Conservation (phyloP, 805 yeast species). For the Wickerhamomyces bisporus region DNA sequence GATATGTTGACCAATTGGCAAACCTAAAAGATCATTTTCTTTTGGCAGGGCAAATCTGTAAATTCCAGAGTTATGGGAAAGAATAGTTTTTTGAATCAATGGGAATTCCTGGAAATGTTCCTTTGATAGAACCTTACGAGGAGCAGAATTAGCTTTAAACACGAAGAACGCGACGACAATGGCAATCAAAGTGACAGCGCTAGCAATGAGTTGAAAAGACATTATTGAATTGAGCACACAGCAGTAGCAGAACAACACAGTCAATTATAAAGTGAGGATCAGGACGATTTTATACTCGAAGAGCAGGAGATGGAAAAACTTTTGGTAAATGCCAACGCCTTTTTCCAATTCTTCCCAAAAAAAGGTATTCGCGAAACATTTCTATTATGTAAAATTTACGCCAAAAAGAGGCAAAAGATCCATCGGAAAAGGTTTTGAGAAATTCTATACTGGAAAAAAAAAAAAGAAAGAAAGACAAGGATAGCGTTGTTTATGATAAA, state of each 20-base stretch:
- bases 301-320: background rate
- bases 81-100: conserved; percentile 65
- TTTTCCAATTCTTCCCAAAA: background rate
- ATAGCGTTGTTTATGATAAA: no score
- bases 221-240: background rate
- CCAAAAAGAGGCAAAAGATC: no score
- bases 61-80: conserved; percentile 76
- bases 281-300: background rate
- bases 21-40: conserved; percentile 68
- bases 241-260: no score
- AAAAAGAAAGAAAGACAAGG: no score
- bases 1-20: conserved; percentile 94
- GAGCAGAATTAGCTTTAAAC: conserved; percentile 1
- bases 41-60: conserved; percentile 82
- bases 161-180: conserved; percentile 10
- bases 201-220: conserved; percentile 4
- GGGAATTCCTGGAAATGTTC: conserved; percentile 75
- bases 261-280: no score
- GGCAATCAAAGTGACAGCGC: conserved; percentile 9
- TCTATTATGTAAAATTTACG: no score
- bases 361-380: no score
- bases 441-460: no score
- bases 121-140: conserved; percentile 47
- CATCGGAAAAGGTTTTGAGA: no score
- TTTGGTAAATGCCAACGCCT: background rate